phyloP scores from a whole-genome alignment of 176 grass and related monocot genomes.

The Areca catechu region DNA sequence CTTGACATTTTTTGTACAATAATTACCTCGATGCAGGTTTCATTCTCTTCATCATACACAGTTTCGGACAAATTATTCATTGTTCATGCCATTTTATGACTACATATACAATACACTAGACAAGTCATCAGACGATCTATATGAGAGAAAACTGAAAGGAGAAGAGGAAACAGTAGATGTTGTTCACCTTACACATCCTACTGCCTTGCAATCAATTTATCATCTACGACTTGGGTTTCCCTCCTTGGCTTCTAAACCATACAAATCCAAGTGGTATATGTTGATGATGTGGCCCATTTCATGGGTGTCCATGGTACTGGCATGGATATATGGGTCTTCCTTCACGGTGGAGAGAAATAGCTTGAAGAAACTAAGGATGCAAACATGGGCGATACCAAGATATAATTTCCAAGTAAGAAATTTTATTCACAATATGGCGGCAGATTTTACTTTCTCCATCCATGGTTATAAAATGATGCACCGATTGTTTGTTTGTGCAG shows the following conservation, averaged over 20 bases:
- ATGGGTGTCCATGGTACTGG: slow-evolving; percentile 51
- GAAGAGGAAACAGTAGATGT: slow-evolving; percentile 50
- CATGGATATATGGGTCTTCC: slow-evolving; percentile 45
- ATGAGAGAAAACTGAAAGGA: slow-evolving; percentile 52
- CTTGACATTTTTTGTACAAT: too few relatives aligned
- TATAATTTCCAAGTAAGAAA: slow-evolving; percentile 68
- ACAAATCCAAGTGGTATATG: slow-evolving; percentile 46
- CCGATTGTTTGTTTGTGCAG: slow-evolving; percentile 29
- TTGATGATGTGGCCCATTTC: slow-evolving; percentile 44
- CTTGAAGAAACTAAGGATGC: slow-evolving; percentile 67
- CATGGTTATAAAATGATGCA: too few relatives aligned
- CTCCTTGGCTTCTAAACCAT: slow-evolving; percentile 62
- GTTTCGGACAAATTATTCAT: slow-evolving; percentile 79
- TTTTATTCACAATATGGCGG: neutral
- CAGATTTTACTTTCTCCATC: too few relatives aligned
- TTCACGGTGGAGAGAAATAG: slow-evolving; percentile 62
- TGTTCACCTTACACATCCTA: slow-evolving; percentile 70
- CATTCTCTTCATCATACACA: slow-evolving; percentile 94
- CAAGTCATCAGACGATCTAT: slow-evolving; percentile 51
- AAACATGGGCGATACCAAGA: slow-evolving; percentile 87
- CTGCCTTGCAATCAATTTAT: slow-evolving; percentile 57
- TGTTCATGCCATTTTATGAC: slow-evolving; percentile 97
- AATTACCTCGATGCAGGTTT: slow-evolving; percentile 27
- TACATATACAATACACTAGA: slow-evolving; percentile 79
- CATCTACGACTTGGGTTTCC: slow-evolving; percentile 71